Conservation (phyloP, 164 flowering plant species). For the Stephania japonica region DNA sequence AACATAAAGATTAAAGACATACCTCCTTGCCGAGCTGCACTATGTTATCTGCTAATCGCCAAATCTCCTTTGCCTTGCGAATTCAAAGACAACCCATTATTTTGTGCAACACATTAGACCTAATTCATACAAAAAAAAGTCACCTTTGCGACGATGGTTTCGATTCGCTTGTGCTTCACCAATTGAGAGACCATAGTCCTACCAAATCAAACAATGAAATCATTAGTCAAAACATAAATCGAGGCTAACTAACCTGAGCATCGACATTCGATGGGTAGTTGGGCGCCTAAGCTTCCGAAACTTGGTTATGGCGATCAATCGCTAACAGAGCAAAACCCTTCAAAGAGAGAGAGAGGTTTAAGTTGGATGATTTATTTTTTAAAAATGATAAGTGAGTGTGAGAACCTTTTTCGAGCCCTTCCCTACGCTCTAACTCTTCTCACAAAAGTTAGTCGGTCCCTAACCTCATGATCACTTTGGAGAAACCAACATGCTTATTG, state of each 20-base stretch:
- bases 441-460: too few species aligned
- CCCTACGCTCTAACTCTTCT: too few species aligned
- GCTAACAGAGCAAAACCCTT: background rate
- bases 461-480: too few species aligned
- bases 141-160: constrained; percentile 92
- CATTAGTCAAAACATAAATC: background rate
- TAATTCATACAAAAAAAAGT: background rate
- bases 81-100: constrained; percentile 2
- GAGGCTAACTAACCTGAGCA: constrained; percentile 50
- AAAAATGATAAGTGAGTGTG: too few species aligned
- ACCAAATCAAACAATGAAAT: constrained; percentile 5
- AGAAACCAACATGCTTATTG: too few species aligned
- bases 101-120: background rate
- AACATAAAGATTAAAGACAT: background rate
- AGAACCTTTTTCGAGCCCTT: too few species aligned
- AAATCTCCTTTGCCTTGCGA: constrained; percentile 74
- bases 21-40: constrained; percentile 94
- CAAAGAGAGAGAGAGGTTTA: too few species aligned
- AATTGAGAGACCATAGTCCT: constrained; percentile 97
- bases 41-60: constrained; percentile 91
- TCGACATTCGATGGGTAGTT: constrained; percentile 71
- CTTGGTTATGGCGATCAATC: constrained; percentile 40
- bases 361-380: too few species aligned
- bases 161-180: constrained; percentile 92
- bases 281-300: constrained; percentile 70